Base-by-base conservation (phyloP, 1,284 basidiomycete species). In the Ceratobasidium sp. region DNA sequence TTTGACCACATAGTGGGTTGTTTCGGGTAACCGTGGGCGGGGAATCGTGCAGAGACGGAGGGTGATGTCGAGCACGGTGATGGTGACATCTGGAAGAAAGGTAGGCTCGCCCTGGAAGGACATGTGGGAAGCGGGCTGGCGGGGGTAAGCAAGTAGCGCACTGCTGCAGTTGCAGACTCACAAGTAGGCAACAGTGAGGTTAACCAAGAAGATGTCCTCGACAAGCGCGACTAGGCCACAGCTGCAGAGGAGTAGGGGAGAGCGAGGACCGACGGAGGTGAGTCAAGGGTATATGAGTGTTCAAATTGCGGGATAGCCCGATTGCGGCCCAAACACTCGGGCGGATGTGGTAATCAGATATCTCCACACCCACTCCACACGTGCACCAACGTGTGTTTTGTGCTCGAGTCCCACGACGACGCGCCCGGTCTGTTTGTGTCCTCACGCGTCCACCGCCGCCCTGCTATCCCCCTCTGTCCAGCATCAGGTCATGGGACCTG, bases 21-120 rank as follows among this genome's bases (percentile, higher is more conserved):
- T 86, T 13, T 88, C 85, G 33, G 86, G 82, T 33, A 93, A 88
- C 77, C 92, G 90, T 33, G 88, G 87, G 77, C 92, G 90, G 76
- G 92, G 91, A 78, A 93, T 89, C 82, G 91, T 92, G 76, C 92
- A 89, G 81, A 93, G 90, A 77, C 90, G 90, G 77, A 93, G 89
- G 59, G 91, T 88, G 75, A 91, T 88, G 44, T 91, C 91, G 80
- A 93, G 90, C 73, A 93, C 87, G 62, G 91, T 87, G 80, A 93
- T 90, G 78, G 92, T 93, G 78, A 90, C 88, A 80, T 80, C 80
- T 81, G 79, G 77, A 3, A 74, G 71, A 38, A 56, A 59, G 12
- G 10, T n/a, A 40, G 56, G 69, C 42, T 54, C 28, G 69, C 46
- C 69, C n/a, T 38, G 38, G 42, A 71, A 71, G 26, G 56, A 46